Evolutionary conservation across 139 green algal species (phyloP).

Genomic region (Pleodorina starrii): DNA sequence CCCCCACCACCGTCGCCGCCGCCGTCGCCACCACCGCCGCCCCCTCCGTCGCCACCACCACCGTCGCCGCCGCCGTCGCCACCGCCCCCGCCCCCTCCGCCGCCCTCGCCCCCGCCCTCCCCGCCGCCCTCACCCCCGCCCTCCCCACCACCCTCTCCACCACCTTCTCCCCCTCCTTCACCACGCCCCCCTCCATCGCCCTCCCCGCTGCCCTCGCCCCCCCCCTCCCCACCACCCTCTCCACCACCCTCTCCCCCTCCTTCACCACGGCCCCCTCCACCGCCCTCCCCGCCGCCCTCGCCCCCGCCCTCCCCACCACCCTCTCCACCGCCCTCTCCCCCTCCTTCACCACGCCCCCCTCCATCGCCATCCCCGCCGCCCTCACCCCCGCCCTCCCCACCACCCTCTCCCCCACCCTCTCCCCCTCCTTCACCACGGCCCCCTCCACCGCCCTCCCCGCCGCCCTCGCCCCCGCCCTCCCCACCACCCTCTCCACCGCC

Average conservation of each 20-base stretch:
- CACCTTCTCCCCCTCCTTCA: neutral
- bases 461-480: too few species aligned
- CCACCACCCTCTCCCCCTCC: neutral
- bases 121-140: neutral
- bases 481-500: too few species aligned
- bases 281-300: neutral
- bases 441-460: too few species aligned
- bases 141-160: neutral
- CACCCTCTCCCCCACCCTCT: too few species aligned
- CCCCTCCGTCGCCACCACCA: neutral
- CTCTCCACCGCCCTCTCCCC: neutral
- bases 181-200: neutral
- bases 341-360: neutral
- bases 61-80: neutral
- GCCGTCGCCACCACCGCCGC: neutral
- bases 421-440: too few species aligned
- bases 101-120: neutral
- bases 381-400: neutral
- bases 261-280: neutral
- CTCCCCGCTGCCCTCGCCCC: neutral
- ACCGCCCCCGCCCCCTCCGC: neutral
- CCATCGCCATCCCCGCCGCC: neutral
- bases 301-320: neutral
- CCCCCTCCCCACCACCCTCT: neutral
- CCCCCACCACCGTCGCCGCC: neutral